These are phyloP conservation scores for Neofusicoccum sp. DNA, from an alignment of 2,329 filamentous ascomycete genomes.

Conservation along the genomic window DNA sequence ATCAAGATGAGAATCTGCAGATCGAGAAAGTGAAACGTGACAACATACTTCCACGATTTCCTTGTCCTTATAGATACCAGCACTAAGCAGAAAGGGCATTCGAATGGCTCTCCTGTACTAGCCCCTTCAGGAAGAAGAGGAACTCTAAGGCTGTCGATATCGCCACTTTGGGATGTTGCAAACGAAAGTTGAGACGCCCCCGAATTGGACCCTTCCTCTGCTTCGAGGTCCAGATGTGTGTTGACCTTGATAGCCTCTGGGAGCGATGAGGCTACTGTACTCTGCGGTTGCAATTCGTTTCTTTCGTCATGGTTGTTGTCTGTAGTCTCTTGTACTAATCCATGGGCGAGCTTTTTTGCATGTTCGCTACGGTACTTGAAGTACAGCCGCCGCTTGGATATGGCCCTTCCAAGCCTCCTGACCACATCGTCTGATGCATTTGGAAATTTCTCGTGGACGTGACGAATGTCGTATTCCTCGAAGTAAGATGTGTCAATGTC, in stretches of 20 bases:
- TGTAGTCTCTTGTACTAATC: background rate
- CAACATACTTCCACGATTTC: slow-evolving; percentile 6
- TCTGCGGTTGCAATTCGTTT: background rate
- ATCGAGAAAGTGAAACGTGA: no score
- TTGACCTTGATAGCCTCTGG: background rate
- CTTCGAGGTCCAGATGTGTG: background rate
- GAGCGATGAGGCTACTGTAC: background rate
- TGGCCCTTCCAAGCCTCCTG: slow-evolving; percentile 31
- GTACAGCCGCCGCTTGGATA: slow-evolving; percentile 33
- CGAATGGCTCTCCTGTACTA: background rate
- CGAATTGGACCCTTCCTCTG: background rate
- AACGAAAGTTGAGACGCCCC: background rate
- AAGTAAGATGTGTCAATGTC: slow-evolving; percentile 29
- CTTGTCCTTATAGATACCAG: background rate
- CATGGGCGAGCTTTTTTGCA: slow-evolving; percentile 28
- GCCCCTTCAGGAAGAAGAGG: background rate
- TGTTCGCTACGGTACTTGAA: slow-evolving; percentile 34
- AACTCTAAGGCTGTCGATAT: background rate
- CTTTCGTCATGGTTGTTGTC: background rate
- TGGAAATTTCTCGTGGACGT: slow-evolving; percentile 28
- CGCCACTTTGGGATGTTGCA: background rate
- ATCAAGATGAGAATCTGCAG: no score
- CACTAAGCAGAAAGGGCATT: slow-evolving; percentile 7
- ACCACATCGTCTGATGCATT: slow-evolving; percentile 19
- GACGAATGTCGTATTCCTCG: slow-evolving; percentile 28